Evolutionary conservation across 306 rosid genomes (phyloP).

Genomic region (Pueraria montana): DNA sequence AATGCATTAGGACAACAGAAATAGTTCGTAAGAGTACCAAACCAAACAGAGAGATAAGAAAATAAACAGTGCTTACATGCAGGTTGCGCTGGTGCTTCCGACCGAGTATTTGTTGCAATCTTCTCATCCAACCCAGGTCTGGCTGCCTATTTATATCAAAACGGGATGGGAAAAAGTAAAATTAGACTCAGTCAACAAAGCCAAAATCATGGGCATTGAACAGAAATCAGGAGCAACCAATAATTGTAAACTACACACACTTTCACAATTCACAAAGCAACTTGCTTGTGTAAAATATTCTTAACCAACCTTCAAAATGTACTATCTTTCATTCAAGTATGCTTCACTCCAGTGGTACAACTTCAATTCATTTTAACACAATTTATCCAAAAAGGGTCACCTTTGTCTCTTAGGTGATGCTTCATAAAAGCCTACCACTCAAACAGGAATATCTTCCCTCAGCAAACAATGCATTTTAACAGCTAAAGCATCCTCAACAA

Average conservation of each 20-base stretch:
- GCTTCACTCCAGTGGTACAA: conserved; percentile 8
- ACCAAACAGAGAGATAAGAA: not conserved
- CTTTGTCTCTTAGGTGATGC: conserved; percentile 8
- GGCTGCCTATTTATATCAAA: conserved; percentile 72
- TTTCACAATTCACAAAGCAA: conserved; percentile 25
- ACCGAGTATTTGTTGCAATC: conserved; percentile 88
- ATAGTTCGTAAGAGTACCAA: conserved; percentile 54
- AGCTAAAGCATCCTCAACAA: not conserved
- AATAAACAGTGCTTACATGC: conserved; percentile 60
- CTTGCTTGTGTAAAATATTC: conserved; percentile 20
- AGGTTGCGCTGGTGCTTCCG: conserved; percentile 85
- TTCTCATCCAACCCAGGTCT: conserved; percentile 90
- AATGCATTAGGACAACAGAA: conserved; percentile 2
- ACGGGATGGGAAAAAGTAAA: not conserved
- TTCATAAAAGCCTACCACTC: conserved; percentile 7
- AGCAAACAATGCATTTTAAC: not conserved
- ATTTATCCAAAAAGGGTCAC: not conserved
- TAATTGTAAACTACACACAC: not conserved
- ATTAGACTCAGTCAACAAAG: not conserved
- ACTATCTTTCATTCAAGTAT: not conserved
- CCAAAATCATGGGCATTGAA: conserved; percentile 6
- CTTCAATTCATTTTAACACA: conserved; percentile 22
- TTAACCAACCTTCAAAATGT: not conserved
- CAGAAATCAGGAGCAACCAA: conserved; percentile 19
- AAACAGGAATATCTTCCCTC: conserved; percentile 14